Evolutionary conservation across 2,329 filamentous ascomycete species (phyloP).

Genomic region (Aspergillus thermomutatus): DNA sequence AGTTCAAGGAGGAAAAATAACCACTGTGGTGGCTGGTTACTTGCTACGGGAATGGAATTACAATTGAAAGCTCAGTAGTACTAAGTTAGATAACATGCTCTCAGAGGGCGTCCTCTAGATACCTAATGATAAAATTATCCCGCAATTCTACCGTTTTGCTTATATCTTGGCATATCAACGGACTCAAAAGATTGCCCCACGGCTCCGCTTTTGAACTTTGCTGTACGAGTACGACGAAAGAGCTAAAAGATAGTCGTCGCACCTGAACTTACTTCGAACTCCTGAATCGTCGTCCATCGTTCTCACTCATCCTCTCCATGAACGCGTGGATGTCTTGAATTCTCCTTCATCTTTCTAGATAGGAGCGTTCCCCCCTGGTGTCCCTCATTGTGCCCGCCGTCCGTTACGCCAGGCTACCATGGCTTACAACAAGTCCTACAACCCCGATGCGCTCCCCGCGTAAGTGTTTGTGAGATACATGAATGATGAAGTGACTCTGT

Average conservation of each 20-base stretch:
- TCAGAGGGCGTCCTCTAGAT: neutral
- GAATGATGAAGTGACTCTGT: conserved; percentile 4
- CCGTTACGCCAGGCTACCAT: conserved; percentile 51
- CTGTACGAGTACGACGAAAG: neutral
- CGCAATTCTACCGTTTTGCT: neutral
- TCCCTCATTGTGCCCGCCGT: conserved; percentile 2
- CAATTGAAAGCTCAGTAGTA: neutral
- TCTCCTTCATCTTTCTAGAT: conserved; percentile 2
- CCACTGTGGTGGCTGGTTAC: neutral
- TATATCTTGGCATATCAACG: conserved; percentile 12
- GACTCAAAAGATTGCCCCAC: conserved; percentile 20
- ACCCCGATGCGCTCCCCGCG: conserved; percentile 92
- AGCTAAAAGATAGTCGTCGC: conserved; percentile 4
- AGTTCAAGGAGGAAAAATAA: neutral
- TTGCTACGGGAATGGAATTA: neutral
- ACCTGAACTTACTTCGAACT: neutral
- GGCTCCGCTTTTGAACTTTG: conserved; percentile 17
- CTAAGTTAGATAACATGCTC: neutral
- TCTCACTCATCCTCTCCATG: neutral
- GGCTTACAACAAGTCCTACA: conserved; percentile 92
- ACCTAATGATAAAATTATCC: neutral
- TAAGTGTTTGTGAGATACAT: conserved; percentile 47
- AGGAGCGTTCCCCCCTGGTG: conserved; percentile 1
- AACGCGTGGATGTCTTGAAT: neutral
- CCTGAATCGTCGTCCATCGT: neutral